phyloP scores from a whole-genome alignment of 257 asterid species.

The Echium plantagineum region DNA sequence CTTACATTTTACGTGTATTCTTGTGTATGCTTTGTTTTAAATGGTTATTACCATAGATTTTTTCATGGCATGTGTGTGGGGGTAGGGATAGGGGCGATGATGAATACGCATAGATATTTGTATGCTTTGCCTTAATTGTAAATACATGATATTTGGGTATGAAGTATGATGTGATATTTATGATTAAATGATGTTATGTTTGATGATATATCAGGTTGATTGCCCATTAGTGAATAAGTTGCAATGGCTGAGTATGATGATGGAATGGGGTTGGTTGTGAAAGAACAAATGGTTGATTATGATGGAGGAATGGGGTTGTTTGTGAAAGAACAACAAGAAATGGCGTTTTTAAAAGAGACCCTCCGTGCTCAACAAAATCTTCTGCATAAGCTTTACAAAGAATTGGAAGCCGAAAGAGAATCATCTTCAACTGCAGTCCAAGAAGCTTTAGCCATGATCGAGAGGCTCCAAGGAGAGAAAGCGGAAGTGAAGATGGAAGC shows the following conservation, averaged over 20 bases:
- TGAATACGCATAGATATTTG: not conserved
- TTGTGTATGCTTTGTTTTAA: too few species aligned
- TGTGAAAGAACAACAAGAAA: constrained; percentile 28
- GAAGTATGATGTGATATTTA: not conserved
- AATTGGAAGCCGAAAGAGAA: constrained; percentile 83
- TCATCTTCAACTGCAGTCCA: constrained; percentile 76
- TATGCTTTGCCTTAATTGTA: too few species aligned
- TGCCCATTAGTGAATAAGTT: not conserved
- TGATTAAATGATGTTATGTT: not conserved
- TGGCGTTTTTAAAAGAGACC: constrained; percentile 47
- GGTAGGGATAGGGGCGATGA: too few species aligned
- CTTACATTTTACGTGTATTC: too few species aligned
- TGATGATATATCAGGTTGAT: not conserved
- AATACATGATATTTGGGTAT: not conserved
- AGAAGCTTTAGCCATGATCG: constrained; percentile 67
- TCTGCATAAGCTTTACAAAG: constrained; percentile 67
- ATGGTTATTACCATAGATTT: too few species aligned
- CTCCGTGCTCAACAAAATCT: constrained; percentile 69
- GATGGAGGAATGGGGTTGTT: constrained; percentile 14
- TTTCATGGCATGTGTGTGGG: too few species aligned
- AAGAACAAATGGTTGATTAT: too few species aligned
- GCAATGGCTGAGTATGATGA: too few species aligned
- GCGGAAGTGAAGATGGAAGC: constrained; percentile 85
- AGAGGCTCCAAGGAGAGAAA: constrained; percentile 83
- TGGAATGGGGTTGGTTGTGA: too few species aligned